Evolutionary conservation across 805 yeast genomes (phyloP).

Genomic region (Schizosaccharomyces cryophilus): DNA sequence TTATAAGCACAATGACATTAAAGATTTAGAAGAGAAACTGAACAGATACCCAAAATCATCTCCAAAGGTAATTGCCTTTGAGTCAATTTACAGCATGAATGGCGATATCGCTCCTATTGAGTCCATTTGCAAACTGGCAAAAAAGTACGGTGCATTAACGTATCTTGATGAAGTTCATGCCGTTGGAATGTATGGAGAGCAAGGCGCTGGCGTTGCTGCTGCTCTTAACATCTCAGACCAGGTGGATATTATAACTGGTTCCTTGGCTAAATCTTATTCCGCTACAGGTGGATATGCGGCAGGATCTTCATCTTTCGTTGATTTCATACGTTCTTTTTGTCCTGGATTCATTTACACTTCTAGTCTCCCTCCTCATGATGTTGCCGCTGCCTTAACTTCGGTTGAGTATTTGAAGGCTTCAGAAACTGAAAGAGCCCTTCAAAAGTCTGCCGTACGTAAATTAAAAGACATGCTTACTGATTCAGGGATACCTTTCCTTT

Average conservation of each 20-base stretch:
- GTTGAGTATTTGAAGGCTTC: slow-evolving; percentile 62
- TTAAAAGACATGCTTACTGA: slow-evolving; percentile 46
- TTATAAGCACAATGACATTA: slow-evolving; percentile 73
- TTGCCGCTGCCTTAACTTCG: slow-evolving; percentile 85
- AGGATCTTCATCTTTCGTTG: slow-evolving; percentile 57
- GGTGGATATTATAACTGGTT: slow-evolving; percentile 88
- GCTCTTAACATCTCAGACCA: slow-evolving; percentile 42
- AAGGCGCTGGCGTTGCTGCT: slow-evolving; percentile 98
- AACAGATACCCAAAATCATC: slow-evolving; percentile 58
- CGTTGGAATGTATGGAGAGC: slow-evolving; percentile 97
- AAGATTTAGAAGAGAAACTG: slow-evolving; percentile 56
- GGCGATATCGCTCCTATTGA: slow-evolving; percentile 91
- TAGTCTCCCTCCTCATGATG: slow-evolving; percentile 78
- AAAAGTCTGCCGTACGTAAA: slow-evolving; percentile 65
- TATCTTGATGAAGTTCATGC: slow-evolving; percentile 97
- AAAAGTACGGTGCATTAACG: slow-evolving; percentile 89
- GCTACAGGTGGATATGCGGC: slow-evolving; percentile 96
- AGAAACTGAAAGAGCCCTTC: slow-evolving; percentile 51
- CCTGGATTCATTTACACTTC: slow-evolving; percentile 97
- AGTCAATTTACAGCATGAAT: slow-evolving; percentile 93
- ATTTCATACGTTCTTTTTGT: slow-evolving; percentile 87
- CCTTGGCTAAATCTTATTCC: slow-evolving; percentile 91
- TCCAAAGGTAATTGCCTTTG: slow-evolving; percentile 92
- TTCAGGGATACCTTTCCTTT: slow-evolving; percentile 79
- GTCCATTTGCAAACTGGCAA: slow-evolving; percentile 82